Evolutionary conservation across 352 stramenopile genomes (phyloP), one percentile per base, ranked within the genome.

Genomic region (Pythium brachiatum): DNA sequence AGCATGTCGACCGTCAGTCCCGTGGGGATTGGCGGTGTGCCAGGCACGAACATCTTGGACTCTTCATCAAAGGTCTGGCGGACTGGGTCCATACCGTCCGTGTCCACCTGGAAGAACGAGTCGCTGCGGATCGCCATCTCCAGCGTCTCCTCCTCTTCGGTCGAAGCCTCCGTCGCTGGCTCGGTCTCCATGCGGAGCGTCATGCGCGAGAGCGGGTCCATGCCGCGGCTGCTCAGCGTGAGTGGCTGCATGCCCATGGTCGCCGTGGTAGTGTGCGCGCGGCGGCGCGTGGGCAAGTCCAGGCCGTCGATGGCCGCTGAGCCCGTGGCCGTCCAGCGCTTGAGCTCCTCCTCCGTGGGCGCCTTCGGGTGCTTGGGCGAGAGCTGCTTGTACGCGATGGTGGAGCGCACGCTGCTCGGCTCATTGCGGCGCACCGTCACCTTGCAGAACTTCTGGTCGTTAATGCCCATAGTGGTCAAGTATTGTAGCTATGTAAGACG

Each of bases 81-180:
- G 39, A 76, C 64, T 2, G 76, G 74, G 57, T 87, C 78, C 25
- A 44, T 69, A 9, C 39, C 68, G 29, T 87, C 67, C 53, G 78
- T 87, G 69, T 87, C 78, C 2, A 82, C 66, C 36, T 76, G 66
- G 8, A 87, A 52, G 53, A 87, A 84, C 57, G 78, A 87, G 57
- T 78, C 75, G 46, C 63, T 62, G 58, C 80, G 55, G 7, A 64
- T 53, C 12, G 68, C 53, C 34, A 64, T 70, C 26, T 69, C 64
- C 31, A 73, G 55, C 6, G 39, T 20, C 23, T 54, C 39, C 32
- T 36, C 36, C 1, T 46, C 23, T 6, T 63, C 47, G 16, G 29
- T 26, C 26, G 56, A 60, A 20, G 71, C 62, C 1, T 53, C 29
- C 18, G 31, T 56, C 21, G 58, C 56, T 44, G 70, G 55, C 26